Percentiles rank a stretch among this genome's conserved stretches.
These are phyloP conservation scores for Microthyrium microscopicum DNA, from an alignment of 2,329 filamentous ascomycete species.

Conservation along the genomic window DNA sequence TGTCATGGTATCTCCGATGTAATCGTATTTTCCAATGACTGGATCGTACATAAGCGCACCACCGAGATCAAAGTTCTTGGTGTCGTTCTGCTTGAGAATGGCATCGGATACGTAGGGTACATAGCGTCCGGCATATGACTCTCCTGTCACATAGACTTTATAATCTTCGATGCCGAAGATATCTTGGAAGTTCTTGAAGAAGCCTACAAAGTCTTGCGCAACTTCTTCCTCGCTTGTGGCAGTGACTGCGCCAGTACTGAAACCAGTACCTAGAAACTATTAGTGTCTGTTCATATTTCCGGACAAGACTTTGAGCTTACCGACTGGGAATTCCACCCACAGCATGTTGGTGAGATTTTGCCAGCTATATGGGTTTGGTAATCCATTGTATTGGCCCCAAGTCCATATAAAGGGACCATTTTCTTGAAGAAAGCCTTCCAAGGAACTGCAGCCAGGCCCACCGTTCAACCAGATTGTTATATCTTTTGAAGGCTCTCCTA, in stretches of 20 bases:
- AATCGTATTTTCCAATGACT: slow-evolving; percentile 16
- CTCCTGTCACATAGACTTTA: slow-evolving; percentile 12
- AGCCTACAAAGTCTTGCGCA: slow-evolving; percentile 11
- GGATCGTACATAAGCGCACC: slow-evolving; percentile 12
- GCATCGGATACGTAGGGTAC: slow-evolving; percentile 11
- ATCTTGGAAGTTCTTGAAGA: slow-evolving; percentile 12
- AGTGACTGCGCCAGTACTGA: slow-evolving; percentile 11
- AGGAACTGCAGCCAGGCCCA: slow-evolving; percentile 10
- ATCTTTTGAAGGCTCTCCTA: slow-evolving; percentile 11
- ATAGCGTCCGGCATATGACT: slow-evolving; percentile 12
- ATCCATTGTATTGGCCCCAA: slow-evolving; percentile 10
- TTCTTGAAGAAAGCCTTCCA: slow-evolving; percentile 11
- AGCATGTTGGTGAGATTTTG: slow-evolving; percentile 12
- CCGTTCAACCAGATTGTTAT: slow-evolving; percentile 13
- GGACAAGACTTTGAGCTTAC: slow-evolving; percentile 4
- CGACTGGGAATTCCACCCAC: slow-evolving; percentile 4
- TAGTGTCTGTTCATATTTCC: too few relatives aligned
- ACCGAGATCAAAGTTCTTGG: slow-evolving; percentile 9
- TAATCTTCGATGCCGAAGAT: slow-evolving; percentile 12
- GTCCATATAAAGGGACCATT: slow-evolving; percentile 11
- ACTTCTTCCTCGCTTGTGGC: slow-evolving; percentile 12
- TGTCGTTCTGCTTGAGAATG: slow-evolving; percentile 18
- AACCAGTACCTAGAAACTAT: slow-evolving; percentile 11
- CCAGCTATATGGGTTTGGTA: slow-evolving; percentile 11
- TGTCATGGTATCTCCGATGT: slow-evolving; percentile 4